These are phyloP conservation scores for Abortiporus biennis DNA, from an alignment of 1,284 basidiomycete genomes.

Conservation along the genomic window DNA sequence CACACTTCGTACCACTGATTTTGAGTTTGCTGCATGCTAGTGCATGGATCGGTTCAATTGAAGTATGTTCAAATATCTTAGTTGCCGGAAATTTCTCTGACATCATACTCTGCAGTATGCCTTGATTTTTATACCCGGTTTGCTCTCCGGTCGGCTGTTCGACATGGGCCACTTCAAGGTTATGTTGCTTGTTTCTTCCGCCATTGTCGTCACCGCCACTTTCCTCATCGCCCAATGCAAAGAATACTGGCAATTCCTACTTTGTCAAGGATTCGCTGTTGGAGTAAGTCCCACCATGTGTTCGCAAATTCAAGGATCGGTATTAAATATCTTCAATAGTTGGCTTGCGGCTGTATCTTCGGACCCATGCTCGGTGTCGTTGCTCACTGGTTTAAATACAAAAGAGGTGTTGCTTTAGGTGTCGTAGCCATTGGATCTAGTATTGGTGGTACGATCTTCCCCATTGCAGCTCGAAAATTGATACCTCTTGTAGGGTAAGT, in stretches of 20 bases:
- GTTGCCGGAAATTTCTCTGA: no score
- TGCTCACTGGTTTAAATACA: slow-evolving; percentile 39
- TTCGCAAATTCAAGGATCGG: not conserved
- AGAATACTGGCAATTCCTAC: slow-evolving; percentile 43
- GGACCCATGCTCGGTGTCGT: slow-evolving; percentile 34
- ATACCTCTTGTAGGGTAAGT: slow-evolving; percentile 27
- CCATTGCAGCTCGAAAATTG: slow-evolving; percentile 31
- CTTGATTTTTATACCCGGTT: slow-evolving; percentile 37
- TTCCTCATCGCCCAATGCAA: slow-evolving; percentile 43
- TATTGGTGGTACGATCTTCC: slow-evolving; percentile 36
- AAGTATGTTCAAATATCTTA: slow-evolving; percentile 31
- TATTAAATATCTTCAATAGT: slow-evolving; percentile 11
- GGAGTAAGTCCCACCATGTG: slow-evolving; percentile 25
- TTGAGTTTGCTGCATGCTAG: slow-evolving; percentile 25
- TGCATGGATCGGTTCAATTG: slow-evolving; percentile 72
- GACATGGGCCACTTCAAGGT: slow-evolving; percentile 41
- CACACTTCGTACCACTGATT: not conserved
- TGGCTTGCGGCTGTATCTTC: slow-evolving; percentile 32
- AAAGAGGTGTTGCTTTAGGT: slow-evolving; percentile 32
- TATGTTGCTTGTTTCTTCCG: slow-evolving; percentile 25
- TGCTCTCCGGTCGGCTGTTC: slow-evolving; percentile 42
- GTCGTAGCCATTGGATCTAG: slow-evolving; percentile 32
- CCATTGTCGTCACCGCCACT: slow-evolving; percentile 31
- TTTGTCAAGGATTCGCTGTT: slow-evolving; percentile 37
- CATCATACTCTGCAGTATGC: slow-evolving; percentile 25